Base-by-base conservation (phyloP, 805 yeast species). In the Starmerella tilneyi region DNA sequence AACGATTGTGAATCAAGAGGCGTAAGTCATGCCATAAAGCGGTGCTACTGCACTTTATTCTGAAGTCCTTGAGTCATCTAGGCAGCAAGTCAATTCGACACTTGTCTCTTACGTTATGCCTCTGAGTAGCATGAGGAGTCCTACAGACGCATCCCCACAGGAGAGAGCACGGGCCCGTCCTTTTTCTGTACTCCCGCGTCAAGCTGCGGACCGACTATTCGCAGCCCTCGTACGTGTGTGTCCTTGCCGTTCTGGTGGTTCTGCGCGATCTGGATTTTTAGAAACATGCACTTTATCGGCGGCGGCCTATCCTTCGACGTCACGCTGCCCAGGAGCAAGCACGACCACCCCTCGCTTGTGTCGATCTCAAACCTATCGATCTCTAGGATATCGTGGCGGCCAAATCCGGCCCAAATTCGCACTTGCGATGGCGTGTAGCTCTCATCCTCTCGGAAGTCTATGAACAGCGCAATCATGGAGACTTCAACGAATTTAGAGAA, bases 241-340 rank as follows among this genome's bases (percentile, higher is more conserved):
- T 92, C 99, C 58, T 89, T 92, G 37, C 99, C 99, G 58, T 84
- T 86, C 59, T 88, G 96, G 56, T 85, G 95, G 56, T 94, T 92
- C 1, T 83, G 74, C 8, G 74, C 59, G 5, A 85, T 69, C n/a
- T 72, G 59, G 13, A 86, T 53, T 48, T 82, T 73, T 11, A 85
- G 63, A 50, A 78, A 65, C 55, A 78, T 81, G 43, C 92, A 76
- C 54, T 81, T 78, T 39, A 85, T 62, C 1, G 76, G 72, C 3
- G 73, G 72, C 56, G 21, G n/a, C 12, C 19, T 21, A 9, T 23
- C 21, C 2, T 13, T 6, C 9, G 44, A 21, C n/a, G 22, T 21
- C 28, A 19, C 5, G 20, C 22, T n/a, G 12, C 39, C 45, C n/a
- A 20, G 17, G 4, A 84, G 75, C 15, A 83, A 67, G 55, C 78